Evolutionary conservation across 2,329 filamentous ascomycete genomes (phyloP), one percentile per base, ranked within the genome.

Genomic region (Aspergillus thermomutatus): DNA sequence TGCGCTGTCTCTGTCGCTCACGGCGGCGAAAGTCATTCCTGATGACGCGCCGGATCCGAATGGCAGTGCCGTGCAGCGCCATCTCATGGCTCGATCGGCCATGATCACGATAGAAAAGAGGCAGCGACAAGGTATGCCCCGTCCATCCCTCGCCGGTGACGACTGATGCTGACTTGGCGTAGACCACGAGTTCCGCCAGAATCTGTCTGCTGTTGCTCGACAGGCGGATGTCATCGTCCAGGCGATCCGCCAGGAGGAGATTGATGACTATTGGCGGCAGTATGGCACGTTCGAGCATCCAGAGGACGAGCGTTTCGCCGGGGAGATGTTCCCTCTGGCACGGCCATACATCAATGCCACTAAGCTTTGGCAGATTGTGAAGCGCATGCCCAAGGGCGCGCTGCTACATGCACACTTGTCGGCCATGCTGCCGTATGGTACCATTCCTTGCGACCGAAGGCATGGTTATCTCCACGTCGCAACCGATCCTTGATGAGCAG

Each of bases 271-370:
- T 55, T 64, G 62, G 62, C 48, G 62, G 17, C 51, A 55, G 3
- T 31, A 55, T 14, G 61, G 50, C 6, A 53, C 56, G 5, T 34
- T 34, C 1, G 54, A 54, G n/a, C 45, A 63, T n/a, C 51, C 52
- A 3, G 48, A 61, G 7, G 45, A 53, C 9, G 62, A 64, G 50
- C 52, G 59, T 11, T 64, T 60, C 69, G 90, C 91, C 1, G 92
- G 92, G 11, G 95, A 96, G 90, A 92, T 95, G 88, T 96, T 96
- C 76, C 87, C 83, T 21, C 81, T 92, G 37, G 91, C 91, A 63
- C 92, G 91, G 72, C 83, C 87, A n/a, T 84, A 85, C 34, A 95
- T 96, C 85, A 89, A 94, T 75, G 80, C 81, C 64, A 95, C 90
- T n/a, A 86, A 86, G 68, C 80, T 96, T 27, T 97, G 91, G 91